Evolutionary conservation across 805 yeast genomes (phyloP), one percentile per base, ranked within the genome.

Genomic region (Ogataea neopini): DNA sequence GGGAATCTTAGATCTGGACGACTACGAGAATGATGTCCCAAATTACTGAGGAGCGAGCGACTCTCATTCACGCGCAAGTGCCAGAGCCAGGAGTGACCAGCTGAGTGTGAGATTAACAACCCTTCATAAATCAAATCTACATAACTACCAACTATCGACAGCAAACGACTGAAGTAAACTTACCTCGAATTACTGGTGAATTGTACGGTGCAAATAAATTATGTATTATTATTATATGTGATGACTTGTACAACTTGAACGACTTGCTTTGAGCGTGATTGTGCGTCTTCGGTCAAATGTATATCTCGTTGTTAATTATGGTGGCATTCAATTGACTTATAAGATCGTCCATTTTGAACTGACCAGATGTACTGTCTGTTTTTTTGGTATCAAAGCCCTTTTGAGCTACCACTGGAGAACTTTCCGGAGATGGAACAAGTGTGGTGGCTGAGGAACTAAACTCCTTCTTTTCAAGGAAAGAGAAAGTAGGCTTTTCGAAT

Each of bases 21-120:
- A 64, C 7, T 81, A 81, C 55, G 81, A 78, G 50, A 77, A 76
- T 53, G 73, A 75, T 9, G 62, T 79, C 11, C 81, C 82, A 1
- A 45, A 44, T 9, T 47, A 49, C 44, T 52, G 28, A n/a, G n/a
- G n/a, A n/a, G n/a, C n/a, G n/a, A n/a, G n/a, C n/a, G 29, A 20
- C 18, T 11, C 20, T 10, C 10, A 14, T n/a, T n/a, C n/a, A n/a
- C n/a, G n/a, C n/a, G n/a, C n/a, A n/a, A n/a, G n/a, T n/a, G n/a
- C n/a, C n/a, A n/a, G n/a, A n/a, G n/a, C n/a, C n/a, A n/a, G n/a
- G n/a, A n/a, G n/a, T n/a, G n/a, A n/a, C n/a, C n/a, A n/a, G n/a
- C n/a, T n/a, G n/a, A n/a, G n/a, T n/a, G n/a, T n/a, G n/a, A n/a
- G n/a, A n/a, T n/a, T n/a, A n/a, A n/a, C n/a, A n/a, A n/a, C n/a